phyloP scores from a whole-genome alignment of 2,329 filamentous ascomycete genomes.

The Graphium sp. region DNA sequence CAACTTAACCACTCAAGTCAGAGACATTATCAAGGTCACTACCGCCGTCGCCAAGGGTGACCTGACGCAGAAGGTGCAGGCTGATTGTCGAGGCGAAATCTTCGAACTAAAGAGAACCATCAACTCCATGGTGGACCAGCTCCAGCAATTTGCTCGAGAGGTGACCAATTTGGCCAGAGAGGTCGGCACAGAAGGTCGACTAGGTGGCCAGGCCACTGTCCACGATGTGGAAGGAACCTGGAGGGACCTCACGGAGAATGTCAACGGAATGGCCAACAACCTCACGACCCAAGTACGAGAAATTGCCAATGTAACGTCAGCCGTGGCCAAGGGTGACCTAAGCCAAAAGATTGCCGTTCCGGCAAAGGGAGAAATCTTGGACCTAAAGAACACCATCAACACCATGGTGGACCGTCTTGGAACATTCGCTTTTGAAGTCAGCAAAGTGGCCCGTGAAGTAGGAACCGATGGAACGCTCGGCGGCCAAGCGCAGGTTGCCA shows the following conservation, averaged over 20 bases:
- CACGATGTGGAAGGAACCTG: constrained; percentile 95
- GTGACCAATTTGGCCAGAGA: constrained; percentile 93
- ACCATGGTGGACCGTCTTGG: constrained; percentile 96
- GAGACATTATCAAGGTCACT: constrained; percentile 79
- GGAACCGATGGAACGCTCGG: constrained; percentile 90
- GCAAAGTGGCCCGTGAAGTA: constrained; percentile 87
- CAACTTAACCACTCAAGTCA: constrained; percentile 74
- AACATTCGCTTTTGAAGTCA: constrained; percentile 92
- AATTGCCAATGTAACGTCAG: constrained; percentile 91
- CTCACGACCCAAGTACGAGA: constrained; percentile 94
- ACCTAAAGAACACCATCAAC: constrained; percentile 95
- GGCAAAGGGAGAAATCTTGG: constrained; percentile 83
- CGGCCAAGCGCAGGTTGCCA: constrained; percentile 84
- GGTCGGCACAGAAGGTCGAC: constrained; percentile 85
- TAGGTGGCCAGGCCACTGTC: constrained; percentile 88
- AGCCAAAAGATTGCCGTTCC: constrained; percentile 93
- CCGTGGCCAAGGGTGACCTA: constrained; percentile 83
- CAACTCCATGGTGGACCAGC: constrained; percentile 97
- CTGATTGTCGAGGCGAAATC: constrained; percentile 82
- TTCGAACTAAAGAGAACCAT: constrained; percentile 93
- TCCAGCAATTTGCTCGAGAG: constrained; percentile 92
- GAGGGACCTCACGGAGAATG: constrained; percentile 87
- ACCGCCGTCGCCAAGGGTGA: constrained; percentile 68
- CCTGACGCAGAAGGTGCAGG: constrained; percentile 90
- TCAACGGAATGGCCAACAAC: constrained; percentile 98